Evolutionary conservation across 768 basidiomycete species (phyloP), one percentile per base, ranked within the genome.

Genomic region (Tubosaeta brunneosetosa): DNA sequence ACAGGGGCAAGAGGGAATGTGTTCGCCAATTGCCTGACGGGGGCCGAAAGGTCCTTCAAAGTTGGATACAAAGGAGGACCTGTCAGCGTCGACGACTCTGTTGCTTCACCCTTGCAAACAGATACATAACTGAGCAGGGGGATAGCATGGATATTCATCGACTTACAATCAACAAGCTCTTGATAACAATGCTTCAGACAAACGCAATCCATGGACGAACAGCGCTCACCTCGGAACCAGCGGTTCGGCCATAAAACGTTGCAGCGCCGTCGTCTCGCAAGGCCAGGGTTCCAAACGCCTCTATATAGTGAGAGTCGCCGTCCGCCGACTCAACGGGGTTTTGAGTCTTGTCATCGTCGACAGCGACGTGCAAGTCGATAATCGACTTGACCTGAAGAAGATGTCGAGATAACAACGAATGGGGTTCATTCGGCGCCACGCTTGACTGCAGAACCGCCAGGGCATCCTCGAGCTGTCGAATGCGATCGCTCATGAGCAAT

Each of bases 211-310:
- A 26, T 69, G 61, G 17, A 76, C 57, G 38, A 32, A 61, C 6
- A 25, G 41, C 50, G 71, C 82, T 44, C 52, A 86, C 86, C 74
- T 89, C 87, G 46, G 80, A 79, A 8, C 85, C 85, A 29, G 84
- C 85, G 44, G 84, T 84, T n/a, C 82, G 75, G 17, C 85, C 85
- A 61, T 84, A 86, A 57, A 87, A 87, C 3, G 83, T 86, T 3
- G 82, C 77, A 4, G 80, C 83, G 17, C 85, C 85, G 57, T 85
- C 84, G 40, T 86, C 82, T 27, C 81, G 74, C 53, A 87, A 78
- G 0, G 85, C 85, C 16, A 87, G 60, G 0, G 85, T 86, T 9
- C 85, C 85, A 62, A 87, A 86, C 12, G 82, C 74, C 59, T 87
- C 85, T 36, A 86, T 81, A 45, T 78, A 77, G n/a, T 78, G 74